phyloP scores from a whole-genome alignment of 176 grass and related monocot species.

The Oryza officinalis region DNA sequence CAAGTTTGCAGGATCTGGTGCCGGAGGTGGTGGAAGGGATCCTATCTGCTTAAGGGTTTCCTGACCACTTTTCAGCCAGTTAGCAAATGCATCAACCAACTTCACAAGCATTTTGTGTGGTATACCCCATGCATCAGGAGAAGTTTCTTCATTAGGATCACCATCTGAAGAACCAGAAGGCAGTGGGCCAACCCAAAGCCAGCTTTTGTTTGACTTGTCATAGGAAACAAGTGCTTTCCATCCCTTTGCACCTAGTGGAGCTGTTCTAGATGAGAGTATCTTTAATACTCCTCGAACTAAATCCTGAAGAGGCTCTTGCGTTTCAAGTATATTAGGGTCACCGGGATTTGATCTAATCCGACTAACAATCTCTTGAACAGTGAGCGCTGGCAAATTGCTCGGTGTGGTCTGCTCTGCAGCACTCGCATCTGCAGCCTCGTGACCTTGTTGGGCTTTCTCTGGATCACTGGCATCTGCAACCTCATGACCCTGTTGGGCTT shows the following conservation, averaged over 20 bases:
- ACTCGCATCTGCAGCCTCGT: conserved; percentile 44
- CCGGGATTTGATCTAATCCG: conserved; percentile 82
- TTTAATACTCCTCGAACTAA: conserved; percentile 90
- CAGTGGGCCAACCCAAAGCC: conserved; percentile 77
- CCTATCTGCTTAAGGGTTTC: conserved; percentile 99
- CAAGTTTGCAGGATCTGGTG: conserved; percentile 76
- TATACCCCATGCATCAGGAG: conserved; percentile 93
- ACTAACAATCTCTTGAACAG: conserved; percentile 83
- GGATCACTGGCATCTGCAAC: conserved; percentile 32
- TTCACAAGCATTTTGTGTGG: conserved; percentile 99
- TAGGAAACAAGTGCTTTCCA: conserved; percentile 85
- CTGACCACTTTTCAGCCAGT: conserved; percentile 98
- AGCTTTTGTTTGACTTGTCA: conserved; percentile 91
- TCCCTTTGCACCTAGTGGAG: conserved; percentile 92
- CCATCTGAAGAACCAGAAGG: conserved; percentile 49
- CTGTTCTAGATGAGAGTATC: conserved; percentile 93
- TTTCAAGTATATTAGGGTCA: conserved; percentile 97
- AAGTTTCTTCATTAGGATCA: conserved; percentile 89
- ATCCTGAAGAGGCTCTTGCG: conserved; percentile 97
- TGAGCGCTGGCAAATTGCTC: conserved; percentile 54
- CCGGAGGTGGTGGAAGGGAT: conserved; percentile 81
- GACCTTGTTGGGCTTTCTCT: conserved; percentile 47
- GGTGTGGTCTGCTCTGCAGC: conserved; percentile 36
- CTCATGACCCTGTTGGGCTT: conserved; percentile 48
- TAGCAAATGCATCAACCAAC: conserved; percentile 98